Conservation (phyloP, 1,139 yeast genomes). For the Meyerozyma smithsonii region DNA sequence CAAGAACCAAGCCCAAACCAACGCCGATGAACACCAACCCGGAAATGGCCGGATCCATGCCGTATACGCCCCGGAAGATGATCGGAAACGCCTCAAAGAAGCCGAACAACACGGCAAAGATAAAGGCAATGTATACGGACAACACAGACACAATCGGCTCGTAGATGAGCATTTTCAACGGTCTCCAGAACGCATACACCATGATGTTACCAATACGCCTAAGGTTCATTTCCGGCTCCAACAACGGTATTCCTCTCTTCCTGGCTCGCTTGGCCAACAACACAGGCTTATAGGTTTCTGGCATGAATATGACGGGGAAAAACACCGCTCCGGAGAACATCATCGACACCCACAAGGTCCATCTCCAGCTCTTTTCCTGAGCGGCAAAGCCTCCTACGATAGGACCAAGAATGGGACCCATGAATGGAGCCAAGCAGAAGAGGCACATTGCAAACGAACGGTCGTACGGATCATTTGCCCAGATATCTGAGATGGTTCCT, state of each 20-base stretch:
- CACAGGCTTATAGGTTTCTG: conserved; percentile 70
- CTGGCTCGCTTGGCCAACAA: conserved; percentile 54
- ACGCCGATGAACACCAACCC: conserved; percentile 59
- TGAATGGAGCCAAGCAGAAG: conserved; percentile 65
- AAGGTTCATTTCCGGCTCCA: conserved; percentile 21
- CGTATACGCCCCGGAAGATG: conserved; percentile 19
- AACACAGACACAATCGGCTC: conserved; percentile 33
- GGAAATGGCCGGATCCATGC: conserved; percentile 25
- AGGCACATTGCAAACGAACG: conserved; percentile 66
- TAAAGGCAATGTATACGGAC: conserved; percentile 26
- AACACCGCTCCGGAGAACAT: conserved; percentile 67
- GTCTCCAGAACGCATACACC: conserved; percentile 41
- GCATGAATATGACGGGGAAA: conserved; percentile 52
- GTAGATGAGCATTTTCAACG: conserved; percentile 23
- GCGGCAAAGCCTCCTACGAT: conserved; percentile 77
- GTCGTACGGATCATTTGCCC: conserved; percentile 51
- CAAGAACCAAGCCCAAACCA: conserved; percentile 57
- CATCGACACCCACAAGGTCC: conserved; percentile 73
- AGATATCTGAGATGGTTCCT: conserved; percentile 76
- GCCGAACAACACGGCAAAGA: conserved; percentile 26
- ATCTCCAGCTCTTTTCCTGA: conserved; percentile 64
- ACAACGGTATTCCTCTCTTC: conserved; percentile 50
- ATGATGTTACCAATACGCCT: conserved; percentile 22
- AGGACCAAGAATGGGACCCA: conserved; percentile 84
- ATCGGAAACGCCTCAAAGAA: conserved; percentile 36